Conservation (phyloP, 2,329 filamentous ascomycete species). For the Mollisia scopiformis region DNA sequence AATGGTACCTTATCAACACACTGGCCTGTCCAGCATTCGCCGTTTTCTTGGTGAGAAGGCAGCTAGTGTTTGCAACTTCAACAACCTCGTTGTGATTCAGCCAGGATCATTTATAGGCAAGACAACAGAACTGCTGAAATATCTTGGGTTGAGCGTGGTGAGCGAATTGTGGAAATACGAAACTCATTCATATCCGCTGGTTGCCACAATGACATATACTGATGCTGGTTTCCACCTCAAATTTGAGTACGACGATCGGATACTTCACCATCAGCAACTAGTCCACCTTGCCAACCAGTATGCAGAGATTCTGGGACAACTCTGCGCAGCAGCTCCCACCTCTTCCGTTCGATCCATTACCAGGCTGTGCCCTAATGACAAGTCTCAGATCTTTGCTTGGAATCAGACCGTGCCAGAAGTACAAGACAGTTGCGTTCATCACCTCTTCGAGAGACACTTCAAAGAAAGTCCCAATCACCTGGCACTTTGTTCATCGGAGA, state of each 20-base stretch:
- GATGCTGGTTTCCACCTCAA: constrained; percentile 43
- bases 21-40: no score
- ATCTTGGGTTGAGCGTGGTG: no score
- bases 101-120: no score
- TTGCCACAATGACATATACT: constrained; percentile 51
- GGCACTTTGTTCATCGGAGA: constrained; percentile 27
- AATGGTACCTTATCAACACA: no score
- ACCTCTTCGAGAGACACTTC: neutral
- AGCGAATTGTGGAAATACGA: constrained; percentile 31
- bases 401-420: neutral
- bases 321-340: neutral
- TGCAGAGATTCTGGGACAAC: neutral
- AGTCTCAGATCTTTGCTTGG: neutral
- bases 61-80: no score
- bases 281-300: neutral
- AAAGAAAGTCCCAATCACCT: neutral
- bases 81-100: no score
- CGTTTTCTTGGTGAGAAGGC: no score
- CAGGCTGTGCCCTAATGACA: neutral
- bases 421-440: constrained; percentile 5
- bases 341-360: neutral
- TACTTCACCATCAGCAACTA: no score
- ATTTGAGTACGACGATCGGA: constrained; percentile 47
- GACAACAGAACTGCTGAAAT: no score
- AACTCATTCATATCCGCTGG: constrained; percentile 42